Evolutionary conservation across 192 early-diverging fungal genomes (phyloP).

Genomic region (Coemansia sp.): DNA sequence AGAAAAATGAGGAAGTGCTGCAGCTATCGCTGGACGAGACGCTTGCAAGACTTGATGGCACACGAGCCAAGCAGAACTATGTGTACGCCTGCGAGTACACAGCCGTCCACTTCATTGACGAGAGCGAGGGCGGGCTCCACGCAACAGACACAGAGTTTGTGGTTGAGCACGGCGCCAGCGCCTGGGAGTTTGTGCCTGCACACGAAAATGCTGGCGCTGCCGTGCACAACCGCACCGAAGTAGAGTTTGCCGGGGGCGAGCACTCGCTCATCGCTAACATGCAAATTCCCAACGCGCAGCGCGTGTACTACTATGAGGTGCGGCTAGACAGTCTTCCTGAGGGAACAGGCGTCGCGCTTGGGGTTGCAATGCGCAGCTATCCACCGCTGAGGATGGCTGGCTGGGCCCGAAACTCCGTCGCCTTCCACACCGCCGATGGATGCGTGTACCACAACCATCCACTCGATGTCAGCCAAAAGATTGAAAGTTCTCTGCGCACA

Average conservation of each 20-base stretch:
- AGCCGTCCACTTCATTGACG: slow-evolving; percentile 50
- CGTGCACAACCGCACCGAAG: slow-evolving; percentile 34
- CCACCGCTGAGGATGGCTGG: slow-evolving; percentile 70
- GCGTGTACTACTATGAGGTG: slow-evolving; percentile 53
- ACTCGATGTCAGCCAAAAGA: slow-evolving; percentile 55
- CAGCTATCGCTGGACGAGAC: slow-evolving; percentile 31
- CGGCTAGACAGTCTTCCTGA: slow-evolving; percentile 56
- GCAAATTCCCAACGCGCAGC: slow-evolving; percentile 53
- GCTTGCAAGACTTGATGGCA: slow-evolving; percentile 29
- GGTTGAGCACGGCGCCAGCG: slow-evolving; percentile 42
- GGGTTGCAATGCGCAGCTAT: slow-evolving; percentile 67
- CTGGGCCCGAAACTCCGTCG: slow-evolving; percentile 70
- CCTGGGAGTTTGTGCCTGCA: slow-evolving; percentile 42
- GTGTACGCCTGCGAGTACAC: slow-evolving; percentile 58
- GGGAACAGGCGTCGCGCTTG: slow-evolving; percentile 66
- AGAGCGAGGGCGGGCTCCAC: slow-evolving; percentile 35
- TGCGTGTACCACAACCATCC: slow-evolving; percentile 62
- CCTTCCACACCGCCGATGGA: slow-evolving; percentile 68
- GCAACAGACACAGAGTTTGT: slow-evolving; percentile 34
- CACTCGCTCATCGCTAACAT: slow-evolving; percentile 44
- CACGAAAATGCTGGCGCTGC: slow-evolving; percentile 22
- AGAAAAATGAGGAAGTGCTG: slow-evolving; percentile 26
- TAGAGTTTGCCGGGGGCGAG: slow-evolving; percentile 40
- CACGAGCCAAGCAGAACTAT: slow-evolving; percentile 37
- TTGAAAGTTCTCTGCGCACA: slow-evolving; percentile 50